Base-by-base conservation (phyloP, 768 basidiomycete genomes). In the Rossbeevera mucosa region DNA sequence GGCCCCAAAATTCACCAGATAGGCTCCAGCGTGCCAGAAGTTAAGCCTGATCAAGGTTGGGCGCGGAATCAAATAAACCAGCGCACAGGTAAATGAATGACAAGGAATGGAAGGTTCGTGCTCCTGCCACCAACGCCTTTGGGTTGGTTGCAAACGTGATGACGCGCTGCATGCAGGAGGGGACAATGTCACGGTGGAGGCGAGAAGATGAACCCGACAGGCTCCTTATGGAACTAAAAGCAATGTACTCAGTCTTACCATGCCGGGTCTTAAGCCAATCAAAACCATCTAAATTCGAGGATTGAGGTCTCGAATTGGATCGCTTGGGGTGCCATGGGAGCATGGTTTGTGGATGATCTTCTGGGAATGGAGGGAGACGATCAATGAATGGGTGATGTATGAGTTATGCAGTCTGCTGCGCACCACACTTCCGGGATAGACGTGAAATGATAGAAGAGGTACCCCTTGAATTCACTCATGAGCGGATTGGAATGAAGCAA, bases 241-340 rank as follows among this genome's bases (percentile, higher is more conserved):
- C 11, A 47, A 16, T 14, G 12, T 26, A 25, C 18, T 33, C 40
- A 14, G 55, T 12, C 16, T n/a, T 12, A 36, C 16, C 42, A 61
- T 25, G 45, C 48, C 45, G 54, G 50, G 51, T 45, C 42, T 38
- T 54, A 50, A 63, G 26, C 44, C n/a, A n/a, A 18, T 47, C 30
- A 14, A 41, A n/a, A 13, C 50, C 18, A 59, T 59, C 46, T 54
- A 64, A 64, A 64, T 58, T 56, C 52, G 33, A 50, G 47, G 30
- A 40, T 38, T 52, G 22, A 31, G 16, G 13, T 6, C 29, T 13
- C 6, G 33, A 11, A 18, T 18, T 36, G 36, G n/a, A 36, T 36
- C n/a, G 18, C 31, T 36, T 36, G n/a, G n/a, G 4, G 18, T 20
- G 36, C 20, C 36, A 38, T 38, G 36, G 20, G 18, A 38, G 18